These are phyloP conservation scores for Calonectria ilicicola DNA, from an alignment of 2,329 filamentous ascomycete species.

Conservation along the genomic window DNA sequence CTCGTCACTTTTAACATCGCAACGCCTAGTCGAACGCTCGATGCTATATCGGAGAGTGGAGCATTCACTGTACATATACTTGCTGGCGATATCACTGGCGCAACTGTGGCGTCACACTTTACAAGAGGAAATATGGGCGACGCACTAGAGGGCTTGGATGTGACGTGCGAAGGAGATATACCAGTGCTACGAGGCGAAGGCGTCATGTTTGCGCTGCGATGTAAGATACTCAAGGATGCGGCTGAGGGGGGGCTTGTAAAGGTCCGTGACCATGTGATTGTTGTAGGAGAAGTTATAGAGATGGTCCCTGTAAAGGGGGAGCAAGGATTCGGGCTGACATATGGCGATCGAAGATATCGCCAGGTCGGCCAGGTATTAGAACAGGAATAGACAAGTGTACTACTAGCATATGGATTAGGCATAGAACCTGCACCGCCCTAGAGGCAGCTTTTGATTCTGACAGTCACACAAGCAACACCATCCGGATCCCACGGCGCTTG, in stretches of 20 bases:
- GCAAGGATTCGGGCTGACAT: slow-evolving; percentile 59
- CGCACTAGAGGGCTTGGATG: slow-evolving; percentile 53
- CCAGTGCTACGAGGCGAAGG: slow-evolving; percentile 63
- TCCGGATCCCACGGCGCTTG: not conserved
- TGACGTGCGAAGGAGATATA: slow-evolving; percentile 37
- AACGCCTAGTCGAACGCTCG: slow-evolving; percentile 66
- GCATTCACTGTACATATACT: slow-evolving; percentile 69
- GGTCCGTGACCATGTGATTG: slow-evolving; percentile 65
- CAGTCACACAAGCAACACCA: not conserved
- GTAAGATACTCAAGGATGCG: slow-evolving; percentile 55
- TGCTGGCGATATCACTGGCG: slow-evolving; percentile 59
- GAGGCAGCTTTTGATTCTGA: too few species aligned
- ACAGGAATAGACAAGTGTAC: slow-evolving; percentile 28
- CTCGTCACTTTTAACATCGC: slow-evolving; percentile 69
- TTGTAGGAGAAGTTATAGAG: slow-evolving; percentile 63
- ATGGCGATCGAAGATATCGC: slow-evolving; percentile 63
- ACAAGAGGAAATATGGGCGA: slow-evolving; percentile 59
- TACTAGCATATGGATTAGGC: slow-evolving; percentile 9
- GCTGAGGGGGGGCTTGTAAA: slow-evolving; percentile 55
- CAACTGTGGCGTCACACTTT: slow-evolving; percentile 64
- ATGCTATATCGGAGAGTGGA: slow-evolving; percentile 58
- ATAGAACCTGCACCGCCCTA: not conserved
- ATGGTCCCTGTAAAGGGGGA: slow-evolving; percentile 50
- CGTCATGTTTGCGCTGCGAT: slow-evolving; percentile 63
- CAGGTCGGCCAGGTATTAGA: slow-evolving; percentile 53